Evolutionary conservation across 345 rosid species (phyloP), one percentile per base, ranked within the genome.

Genomic region (Populus nigra): DNA sequence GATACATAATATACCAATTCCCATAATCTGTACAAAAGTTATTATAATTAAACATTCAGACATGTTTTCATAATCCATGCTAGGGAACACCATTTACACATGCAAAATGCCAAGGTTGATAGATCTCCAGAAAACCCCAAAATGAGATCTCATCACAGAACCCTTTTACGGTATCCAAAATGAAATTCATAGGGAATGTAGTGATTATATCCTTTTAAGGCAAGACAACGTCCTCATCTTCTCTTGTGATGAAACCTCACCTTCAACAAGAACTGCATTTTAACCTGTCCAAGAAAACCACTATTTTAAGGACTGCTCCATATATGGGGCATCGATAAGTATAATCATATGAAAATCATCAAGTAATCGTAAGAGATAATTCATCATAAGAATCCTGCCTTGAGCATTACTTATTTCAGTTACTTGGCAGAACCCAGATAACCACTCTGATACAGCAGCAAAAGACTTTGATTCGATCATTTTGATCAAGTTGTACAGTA

Each of bases 181-280:
- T 43, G 47, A 11, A 43, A 11, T 11, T 43, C 47, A 43, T 43
- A 13, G 0, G 3, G 57, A 79, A 67, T 3, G 12, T 4, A 5
- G 36, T 36, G 9, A 43, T 74, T 31, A 69, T 23, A 68, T 77
- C 15, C 31, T 80, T 71, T 11, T 41, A 41, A 53, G 16, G 43
- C 38, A 38, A 13, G 50, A 53, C 16, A 68, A 63, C 68, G 39
- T 62, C 80, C 75, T 87, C 88, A 87, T 86, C 88, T 74, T 77
- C 79, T 78, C 92, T 90, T 92, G 87, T 96, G 93, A 83, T 89
- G 87, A 83, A 89, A 91, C 84, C 89, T 84, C 79, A 91, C 89
- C 88, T 87, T 91, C 90, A 89, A 74, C 84, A 89, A 72, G 76
- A 85, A 92, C 80, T 90, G 94, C 91, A 92, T 81, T 88, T 93